These are phyloP conservation scores for Melastoma malabathricum DNA, from an alignment of 345 rosid species.

Conservation along the genomic window DNA sequence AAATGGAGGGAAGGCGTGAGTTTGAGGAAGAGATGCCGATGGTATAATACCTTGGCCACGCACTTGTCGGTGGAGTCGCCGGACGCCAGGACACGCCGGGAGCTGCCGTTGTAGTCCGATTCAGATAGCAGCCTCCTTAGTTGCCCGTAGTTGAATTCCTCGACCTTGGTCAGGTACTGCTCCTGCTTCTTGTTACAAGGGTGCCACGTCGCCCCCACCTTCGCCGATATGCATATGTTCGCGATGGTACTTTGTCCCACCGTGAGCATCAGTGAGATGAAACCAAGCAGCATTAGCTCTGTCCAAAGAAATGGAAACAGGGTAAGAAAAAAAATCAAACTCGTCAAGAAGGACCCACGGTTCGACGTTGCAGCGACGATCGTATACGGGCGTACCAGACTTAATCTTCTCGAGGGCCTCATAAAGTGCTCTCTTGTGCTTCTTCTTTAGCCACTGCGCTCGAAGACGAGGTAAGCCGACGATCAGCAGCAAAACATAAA, in stretches of 20 bases:
- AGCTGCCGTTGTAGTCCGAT: not conserved
- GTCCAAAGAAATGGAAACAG: not conserved
- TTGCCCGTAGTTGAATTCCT: too few species aligned
- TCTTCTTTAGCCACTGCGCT: slow-evolving; percentile 56
- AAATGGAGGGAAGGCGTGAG: too few species aligned
- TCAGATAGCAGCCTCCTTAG: too few species aligned
- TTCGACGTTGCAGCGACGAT: too few species aligned
- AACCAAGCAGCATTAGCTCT: slow-evolving; percentile 16
- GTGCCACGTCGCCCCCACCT: slow-evolving; percentile 9
- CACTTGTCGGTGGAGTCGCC: slow-evolving; percentile 2
- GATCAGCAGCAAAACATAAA: too few species aligned
- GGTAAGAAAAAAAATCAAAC: not conserved
- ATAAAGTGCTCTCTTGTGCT: slow-evolving; percentile 47
- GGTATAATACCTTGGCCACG: not conserved
- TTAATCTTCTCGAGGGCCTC: slow-evolving; percentile 93
- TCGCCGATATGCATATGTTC: slow-evolving; percentile 9
- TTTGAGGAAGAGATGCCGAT: too few species aligned
- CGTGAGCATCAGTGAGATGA: slow-evolving; percentile 14
- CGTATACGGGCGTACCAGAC: slow-evolving; percentile 33
- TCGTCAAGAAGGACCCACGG: too few species aligned
- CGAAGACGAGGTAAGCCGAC: too few species aligned
- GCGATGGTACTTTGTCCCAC: slow-evolving; percentile 12
- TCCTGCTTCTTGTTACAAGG: slow-evolving; percentile 8
- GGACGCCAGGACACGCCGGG: slow-evolving; percentile 7
- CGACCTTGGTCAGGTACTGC: too few species aligned